Evolutionary conservation across 768 basidiomycete genomes (phyloP).

Genomic region (Fomitopsis serialis): DNA sequence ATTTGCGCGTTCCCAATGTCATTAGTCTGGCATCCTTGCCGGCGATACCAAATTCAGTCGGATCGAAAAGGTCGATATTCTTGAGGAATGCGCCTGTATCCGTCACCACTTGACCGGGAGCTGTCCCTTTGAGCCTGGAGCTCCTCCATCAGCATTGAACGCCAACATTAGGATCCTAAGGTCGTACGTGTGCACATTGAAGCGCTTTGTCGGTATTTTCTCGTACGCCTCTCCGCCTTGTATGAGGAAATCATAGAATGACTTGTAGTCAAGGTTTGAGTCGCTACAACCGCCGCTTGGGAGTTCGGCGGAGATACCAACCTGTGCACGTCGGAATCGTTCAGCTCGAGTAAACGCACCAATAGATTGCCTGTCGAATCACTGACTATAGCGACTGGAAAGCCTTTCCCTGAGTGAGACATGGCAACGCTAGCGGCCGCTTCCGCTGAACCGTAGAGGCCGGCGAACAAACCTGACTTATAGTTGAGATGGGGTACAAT

Average conservation of each 20-base stretch:
- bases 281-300: conserved; percentile 25
- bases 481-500: too few relatives aligned
- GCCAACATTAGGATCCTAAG: neutral
- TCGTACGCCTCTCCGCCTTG: conserved; percentile 27
- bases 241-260: conserved; percentile 33
- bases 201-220: conserved; percentile 24
- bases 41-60: conserved; percentile 34
- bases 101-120: conserved; percentile 15
- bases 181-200: conserved; percentile 29
- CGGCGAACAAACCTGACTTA: too few relatives aligned
- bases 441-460: too few relatives aligned
- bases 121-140: neutral
- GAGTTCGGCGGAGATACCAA: conserved; percentile 35
- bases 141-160: neutral
- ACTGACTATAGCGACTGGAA: too few relatives aligned
- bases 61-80: conserved; percentile 29
- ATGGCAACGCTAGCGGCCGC: too few relatives aligned
- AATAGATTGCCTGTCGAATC: too few relatives aligned
- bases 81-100: conserved; percentile 34
- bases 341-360: too few relatives aligned
- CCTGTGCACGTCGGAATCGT: too few relatives aligned
- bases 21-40: conserved; percentile 30
- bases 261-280: conserved; percentile 27
- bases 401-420: too few relatives aligned
- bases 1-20: conserved; percentile 29